phyloP scores from a whole-genome alignment of 352 stramenopile species.

The Lagenidium sp. region DNA sequence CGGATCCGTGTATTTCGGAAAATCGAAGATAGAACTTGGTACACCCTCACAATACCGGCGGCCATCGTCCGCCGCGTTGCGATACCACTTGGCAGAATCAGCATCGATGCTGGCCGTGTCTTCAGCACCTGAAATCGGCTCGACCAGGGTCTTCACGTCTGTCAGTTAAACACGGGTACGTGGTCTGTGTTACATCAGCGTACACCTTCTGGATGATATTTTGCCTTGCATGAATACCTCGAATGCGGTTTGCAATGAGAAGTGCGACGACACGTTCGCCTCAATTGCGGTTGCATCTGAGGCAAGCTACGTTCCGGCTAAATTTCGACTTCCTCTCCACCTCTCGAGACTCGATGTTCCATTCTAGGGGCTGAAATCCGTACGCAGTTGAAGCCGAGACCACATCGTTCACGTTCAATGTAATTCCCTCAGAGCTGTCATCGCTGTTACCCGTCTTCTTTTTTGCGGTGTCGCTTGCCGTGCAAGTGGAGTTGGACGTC shows the following conservation, averaged over 20 bases:
- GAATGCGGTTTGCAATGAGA: conserved; percentile 12
- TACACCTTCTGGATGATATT: conserved; percentile 27
- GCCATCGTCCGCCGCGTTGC: conserved; percentile 16
- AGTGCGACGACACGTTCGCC: conserved; percentile 1
- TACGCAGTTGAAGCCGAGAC: conserved; percentile 27
- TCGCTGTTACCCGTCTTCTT: too few species aligned
- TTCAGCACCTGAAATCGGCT: neutral
- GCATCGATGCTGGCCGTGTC: conserved; percentile 3
- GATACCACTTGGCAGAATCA: too few species aligned
- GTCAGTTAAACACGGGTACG: conserved; percentile 31
- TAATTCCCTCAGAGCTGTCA: too few species aligned
- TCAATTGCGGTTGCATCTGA: neutral
- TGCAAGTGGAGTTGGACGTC: conserved; percentile 18
- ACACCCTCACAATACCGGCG: conserved; percentile 29
- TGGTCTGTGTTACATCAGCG: conserved; percentile 16
- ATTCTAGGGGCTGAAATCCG: conserved; percentile 34
- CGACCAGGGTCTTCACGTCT: conserved; percentile 13
- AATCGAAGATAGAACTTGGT: conserved; percentile 20
- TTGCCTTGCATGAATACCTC: conserved; percentile 31
- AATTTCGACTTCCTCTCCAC: too few species aligned
- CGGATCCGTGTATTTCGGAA: conserved; percentile 12
- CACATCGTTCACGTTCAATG: conserved; percentile 32
- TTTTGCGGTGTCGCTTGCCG: conserved; percentile 11
- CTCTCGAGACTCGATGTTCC: conserved; percentile 25
- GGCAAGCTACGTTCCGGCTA: neutral